Conservation (phyloP, 495 filamentous ascomycete genomes). For the Xylaria nigripes region DNA sequence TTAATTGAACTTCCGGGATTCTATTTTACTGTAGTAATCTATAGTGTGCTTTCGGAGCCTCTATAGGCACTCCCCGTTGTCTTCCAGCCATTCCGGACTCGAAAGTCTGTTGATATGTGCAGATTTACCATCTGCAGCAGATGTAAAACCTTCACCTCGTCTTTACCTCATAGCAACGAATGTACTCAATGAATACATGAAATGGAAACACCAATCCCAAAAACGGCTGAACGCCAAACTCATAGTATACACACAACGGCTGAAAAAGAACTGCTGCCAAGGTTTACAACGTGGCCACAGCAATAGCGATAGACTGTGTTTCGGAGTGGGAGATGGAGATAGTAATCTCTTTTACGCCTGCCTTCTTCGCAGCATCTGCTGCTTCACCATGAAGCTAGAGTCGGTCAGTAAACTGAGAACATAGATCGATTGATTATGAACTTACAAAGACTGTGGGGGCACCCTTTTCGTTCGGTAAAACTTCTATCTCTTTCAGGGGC, state of each 20-base stretch:
- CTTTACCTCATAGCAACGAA: conserved; percentile 1
- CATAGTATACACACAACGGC: conserved; percentile 13
- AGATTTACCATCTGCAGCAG: neutral
- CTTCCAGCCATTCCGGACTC: neutral
- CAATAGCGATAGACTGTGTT: conserved; percentile 84
- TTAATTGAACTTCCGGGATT: neutral
- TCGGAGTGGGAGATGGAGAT: conserved; percentile 96
- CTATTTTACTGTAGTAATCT: neutral
- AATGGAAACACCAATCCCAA: conserved; percentile 12
- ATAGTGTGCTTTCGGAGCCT: neutral
- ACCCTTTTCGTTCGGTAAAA: conserved; percentile 68
- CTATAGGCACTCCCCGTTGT: neutral
- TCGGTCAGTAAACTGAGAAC: conserved; percentile 32
- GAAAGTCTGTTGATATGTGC: neutral
- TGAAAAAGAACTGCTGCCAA: neutral
- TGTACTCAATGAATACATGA: conserved; percentile 17
- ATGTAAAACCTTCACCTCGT: neutral
- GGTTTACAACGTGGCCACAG: conserved; percentile 63
- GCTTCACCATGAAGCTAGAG: conserved; percentile 77
- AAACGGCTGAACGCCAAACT: conserved; percentile 13
- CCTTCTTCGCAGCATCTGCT: conserved; percentile 66
- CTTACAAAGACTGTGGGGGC: conserved; percentile 80
- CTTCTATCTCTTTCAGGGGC: conserved; percentile 89
- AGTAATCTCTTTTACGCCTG: conserved; percentile 74
- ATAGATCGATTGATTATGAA: conserved; percentile 5